A percentile compares a stretch with the other conserved stretches of the same genome.
phyloP scores from a whole-genome alignment of 169 alveolate genomes.

The Plasmodium cynomolgi region DNA sequence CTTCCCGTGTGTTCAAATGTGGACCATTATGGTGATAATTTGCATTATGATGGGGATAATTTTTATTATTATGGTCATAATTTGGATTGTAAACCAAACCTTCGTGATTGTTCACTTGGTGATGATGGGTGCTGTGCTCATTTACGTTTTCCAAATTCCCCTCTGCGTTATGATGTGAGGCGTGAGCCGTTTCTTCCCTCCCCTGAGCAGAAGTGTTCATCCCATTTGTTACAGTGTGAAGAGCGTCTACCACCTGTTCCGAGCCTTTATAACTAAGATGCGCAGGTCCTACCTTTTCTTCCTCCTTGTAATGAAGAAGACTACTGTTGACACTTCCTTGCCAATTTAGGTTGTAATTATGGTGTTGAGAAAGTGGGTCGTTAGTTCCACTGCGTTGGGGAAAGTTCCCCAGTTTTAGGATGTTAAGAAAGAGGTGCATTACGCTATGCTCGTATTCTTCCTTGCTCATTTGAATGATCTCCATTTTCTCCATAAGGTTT shows the following conservation, averaged over 20 bases:
- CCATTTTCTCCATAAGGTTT: neutral
- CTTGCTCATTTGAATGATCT: conserved; percentile 16
- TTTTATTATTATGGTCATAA: no score
- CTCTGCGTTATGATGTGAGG: neutral
- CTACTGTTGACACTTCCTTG: neutral
- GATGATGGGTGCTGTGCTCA: neutral
- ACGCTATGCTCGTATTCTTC: conserved; percentile 17
- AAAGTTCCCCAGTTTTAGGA: conserved; percentile 3
- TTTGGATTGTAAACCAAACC: neutral
- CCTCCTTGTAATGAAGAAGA: neutral
- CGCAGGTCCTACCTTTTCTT: neutral
- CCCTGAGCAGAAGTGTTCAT: neutral
- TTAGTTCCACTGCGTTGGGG: neutral
- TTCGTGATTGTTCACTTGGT: neutral
- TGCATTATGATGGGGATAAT: no score
- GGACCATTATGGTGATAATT: neutral
- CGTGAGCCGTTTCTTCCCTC: neutral
- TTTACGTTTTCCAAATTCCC: neutral
- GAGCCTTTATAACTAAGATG: neutral
- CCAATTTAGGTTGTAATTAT: neutral
- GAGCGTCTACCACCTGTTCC: neutral
- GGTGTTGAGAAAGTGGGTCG: neutral
- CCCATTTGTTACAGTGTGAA: neutral
- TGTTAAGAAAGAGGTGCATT: conserved; percentile 3
- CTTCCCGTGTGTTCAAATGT: neutral